A percentile compares a stretch with the other conserved stretches of the same genome.
These are phyloP conservation scores for Mucor circinelloides DNA, from an alignment of 371 early-diverging fungal species.

Conservation along the genomic window DNA sequence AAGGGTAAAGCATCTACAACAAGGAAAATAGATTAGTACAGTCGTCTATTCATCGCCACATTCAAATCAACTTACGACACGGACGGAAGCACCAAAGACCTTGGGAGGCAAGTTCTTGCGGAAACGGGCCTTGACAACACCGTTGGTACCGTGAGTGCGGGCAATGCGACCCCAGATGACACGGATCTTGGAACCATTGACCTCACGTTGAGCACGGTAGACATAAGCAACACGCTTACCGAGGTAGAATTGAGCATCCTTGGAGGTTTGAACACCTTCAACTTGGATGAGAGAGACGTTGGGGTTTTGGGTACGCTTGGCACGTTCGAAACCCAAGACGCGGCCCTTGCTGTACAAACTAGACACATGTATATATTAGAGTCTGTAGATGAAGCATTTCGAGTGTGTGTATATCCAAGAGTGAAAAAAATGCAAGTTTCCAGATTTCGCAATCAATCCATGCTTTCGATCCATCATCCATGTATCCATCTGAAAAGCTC, in stretches of 20 bases:
- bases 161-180: conserved; percentile 96
- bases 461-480: background rate
- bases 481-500: background rate
- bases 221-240: conserved; percentile 84
- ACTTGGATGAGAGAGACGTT: conserved; percentile 89
- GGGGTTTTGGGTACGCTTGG: conserved; percentile 87
- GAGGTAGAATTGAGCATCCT: conserved; percentile 87
- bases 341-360: conserved; percentile 97
- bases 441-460: background rate
- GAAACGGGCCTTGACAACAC: conserved; percentile 94
- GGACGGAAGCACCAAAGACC: conserved; percentile 87
- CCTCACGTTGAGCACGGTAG: conserved; percentile 87
- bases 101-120: conserved; percentile 90
- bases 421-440: background rate
- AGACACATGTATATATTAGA: conserved; percentile 5
- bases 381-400: background rate
- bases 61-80: conserved; percentile 12
- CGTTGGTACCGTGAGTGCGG: conserved; percentile 89
- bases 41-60: background rate
- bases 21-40: background rate
- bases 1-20: conserved; percentile 89
- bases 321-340: conserved; percentile 90
- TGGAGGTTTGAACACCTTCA: conserved; percentile 86
- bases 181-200: conserved; percentile 90
- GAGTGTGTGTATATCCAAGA: background rate